Conservation (phyloP, 83 land plant species). For the Thuja plicata region DNA sequence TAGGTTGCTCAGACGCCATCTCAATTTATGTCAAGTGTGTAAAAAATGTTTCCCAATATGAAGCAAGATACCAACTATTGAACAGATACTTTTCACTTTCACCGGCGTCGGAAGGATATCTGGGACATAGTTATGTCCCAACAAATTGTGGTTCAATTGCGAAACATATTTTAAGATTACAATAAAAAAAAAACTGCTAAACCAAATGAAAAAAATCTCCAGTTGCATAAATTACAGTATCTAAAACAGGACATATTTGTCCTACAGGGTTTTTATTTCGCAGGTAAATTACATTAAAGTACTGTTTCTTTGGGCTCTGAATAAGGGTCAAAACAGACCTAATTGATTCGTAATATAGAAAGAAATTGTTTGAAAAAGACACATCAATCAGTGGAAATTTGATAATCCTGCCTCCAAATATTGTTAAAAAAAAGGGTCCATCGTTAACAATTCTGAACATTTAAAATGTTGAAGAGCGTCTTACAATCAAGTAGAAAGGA, state of each 20-base stretch:
- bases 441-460: background rate
- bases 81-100: background rate
- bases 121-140: background rate
- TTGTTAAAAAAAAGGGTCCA: background rate
- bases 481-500: no score
- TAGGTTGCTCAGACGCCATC: background rate
- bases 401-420: no score
- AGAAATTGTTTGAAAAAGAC: no score
- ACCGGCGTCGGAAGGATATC: background rate
- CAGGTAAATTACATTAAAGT: background rate
- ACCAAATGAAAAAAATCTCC: background rate
- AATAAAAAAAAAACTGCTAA: background rate
- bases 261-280: background rate
- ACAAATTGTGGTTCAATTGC: background rate
- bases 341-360: background rate
- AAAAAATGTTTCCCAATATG: background rate
- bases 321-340: background rate
- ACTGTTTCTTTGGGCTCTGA: no score
- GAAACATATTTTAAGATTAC: background rate
- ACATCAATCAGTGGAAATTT: no score
- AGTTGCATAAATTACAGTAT: background rate
- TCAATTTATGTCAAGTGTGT: background rate
- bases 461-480: no score
- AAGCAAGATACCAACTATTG: background rate
- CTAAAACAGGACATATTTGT: background rate